Percentiles rank a stretch among this genome's conserved stretches.
These are phyloP conservation scores for Pleomassaria siparia DNA, from an alignment of 2,329 filamentous ascomycete species.

Conservation along the genomic window DNA sequence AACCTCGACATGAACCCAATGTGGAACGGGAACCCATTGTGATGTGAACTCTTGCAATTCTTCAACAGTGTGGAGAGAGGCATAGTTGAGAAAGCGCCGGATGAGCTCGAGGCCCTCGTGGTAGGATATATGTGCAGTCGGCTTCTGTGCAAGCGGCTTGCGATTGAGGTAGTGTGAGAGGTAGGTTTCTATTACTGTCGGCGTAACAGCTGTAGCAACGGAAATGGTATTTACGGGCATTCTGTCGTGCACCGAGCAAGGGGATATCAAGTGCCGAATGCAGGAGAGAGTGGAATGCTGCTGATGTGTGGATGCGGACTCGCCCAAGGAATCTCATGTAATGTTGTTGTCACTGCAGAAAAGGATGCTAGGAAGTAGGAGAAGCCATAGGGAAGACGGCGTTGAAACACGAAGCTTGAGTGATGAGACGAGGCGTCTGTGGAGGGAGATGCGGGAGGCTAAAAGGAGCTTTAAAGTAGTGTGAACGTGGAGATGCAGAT, in stretches of 20 bases:
- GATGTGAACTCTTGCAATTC: slow-evolving; percentile 88
- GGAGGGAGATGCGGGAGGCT: background rate
- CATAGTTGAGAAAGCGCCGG: slow-evolving; percentile 80
- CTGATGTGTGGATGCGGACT: background rate
- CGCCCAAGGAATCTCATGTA: background rate
- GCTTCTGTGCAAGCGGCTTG: slow-evolving; percentile 72
- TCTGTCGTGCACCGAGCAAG: background rate
- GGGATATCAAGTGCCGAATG: background rate
- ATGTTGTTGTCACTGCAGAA: background rate
- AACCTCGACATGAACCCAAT: slow-evolving; percentile 80
- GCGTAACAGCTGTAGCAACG: slow-evolving; percentile 80
- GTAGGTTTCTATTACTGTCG: slow-evolving; percentile 83
- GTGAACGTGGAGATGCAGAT: background rate
- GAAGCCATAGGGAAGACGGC: background rate
- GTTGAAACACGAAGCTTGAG: background rate
- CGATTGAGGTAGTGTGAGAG: slow-evolving; percentile 89
- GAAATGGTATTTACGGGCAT: slow-evolving; percentile 78
- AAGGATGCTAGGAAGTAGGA: background rate
- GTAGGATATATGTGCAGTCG: slow-evolving; percentile 89
- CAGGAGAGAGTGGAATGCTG: background rate
- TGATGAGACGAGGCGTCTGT: background rate
- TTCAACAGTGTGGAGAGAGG: slow-evolving; percentile 87
- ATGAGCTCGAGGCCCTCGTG: slow-evolving; percentile 89
- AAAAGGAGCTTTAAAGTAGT: background rate
- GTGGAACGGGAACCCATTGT: slow-evolving; percentile 87